These are phyloP conservation scores for Botrytis fabae DNA, from an alignment of 2,329 filamentous ascomycete species.

Conservation along the genomic window DNA sequence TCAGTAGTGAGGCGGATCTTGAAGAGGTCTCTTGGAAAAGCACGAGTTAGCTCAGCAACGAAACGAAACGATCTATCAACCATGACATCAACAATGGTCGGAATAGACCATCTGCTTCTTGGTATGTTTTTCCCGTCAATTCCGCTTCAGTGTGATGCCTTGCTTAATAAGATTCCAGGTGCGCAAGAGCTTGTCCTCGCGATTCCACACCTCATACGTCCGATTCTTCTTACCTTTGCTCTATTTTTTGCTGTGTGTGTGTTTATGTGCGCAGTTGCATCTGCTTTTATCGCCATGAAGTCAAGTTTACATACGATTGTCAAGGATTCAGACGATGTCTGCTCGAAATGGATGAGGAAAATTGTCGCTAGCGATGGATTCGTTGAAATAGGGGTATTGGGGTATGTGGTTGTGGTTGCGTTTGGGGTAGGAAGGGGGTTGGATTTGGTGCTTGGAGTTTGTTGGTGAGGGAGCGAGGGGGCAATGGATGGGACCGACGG, in stretches of 20 bases:
- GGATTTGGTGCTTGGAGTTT: conserved; percentile 11
- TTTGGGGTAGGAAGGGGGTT: conserved; percentile 5
- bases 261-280: conserved; percentile 14
- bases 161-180: background rate
- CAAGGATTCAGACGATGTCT: background rate
- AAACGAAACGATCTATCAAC: background rate
- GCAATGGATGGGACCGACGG: background rate
- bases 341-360: background rate
- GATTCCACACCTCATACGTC: background rate
- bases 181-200: conserved; percentile 4
- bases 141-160: background rate
- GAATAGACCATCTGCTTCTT: background rate
- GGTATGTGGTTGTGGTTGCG: conserved; percentile 9
- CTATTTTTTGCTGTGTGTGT: background rate
- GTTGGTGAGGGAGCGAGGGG: background rate
- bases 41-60: background rate
- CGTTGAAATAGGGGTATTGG: background rate
- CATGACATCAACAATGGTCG: background rate
- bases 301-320: background rate
- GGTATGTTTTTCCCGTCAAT: background rate
- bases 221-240: background rate
- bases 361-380: background rate
- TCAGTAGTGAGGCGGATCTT: background rate
- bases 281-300: background rate
- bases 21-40: background rate